These are phyloP conservation scores for Hypsizygus marmoreus DNA, from an alignment of 768 basidiomycete species.

Conservation along the genomic window DNA sequence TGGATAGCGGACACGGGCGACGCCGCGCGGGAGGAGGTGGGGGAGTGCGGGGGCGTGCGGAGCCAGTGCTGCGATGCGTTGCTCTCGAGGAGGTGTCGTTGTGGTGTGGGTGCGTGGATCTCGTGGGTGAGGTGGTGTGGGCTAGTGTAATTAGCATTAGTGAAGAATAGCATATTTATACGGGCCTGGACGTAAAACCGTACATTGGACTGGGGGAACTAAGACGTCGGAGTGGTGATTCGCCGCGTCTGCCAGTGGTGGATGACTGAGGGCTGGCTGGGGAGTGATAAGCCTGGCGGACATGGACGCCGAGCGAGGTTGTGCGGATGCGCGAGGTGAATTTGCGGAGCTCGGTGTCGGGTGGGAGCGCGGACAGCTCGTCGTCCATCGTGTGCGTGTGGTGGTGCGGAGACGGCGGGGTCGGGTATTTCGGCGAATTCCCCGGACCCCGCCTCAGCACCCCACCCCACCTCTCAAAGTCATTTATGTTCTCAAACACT, in stretches of 20 bases:
- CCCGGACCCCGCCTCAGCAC: no score
- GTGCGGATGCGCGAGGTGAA: conserved; percentile 29
- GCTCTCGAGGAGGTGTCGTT: conserved; percentile 62
- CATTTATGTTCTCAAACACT: no score
- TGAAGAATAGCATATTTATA: background rate
- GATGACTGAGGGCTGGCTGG: conserved; percentile 26
- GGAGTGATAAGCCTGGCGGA: conserved; percentile 26
- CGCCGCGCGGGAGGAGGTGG: conserved; percentile 46
- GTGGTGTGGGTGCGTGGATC: conserved; percentile 68
- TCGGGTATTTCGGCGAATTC: no score
- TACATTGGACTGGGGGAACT: conserved; percentile 4
- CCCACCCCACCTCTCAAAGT: no score
- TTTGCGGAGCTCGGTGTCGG: conserved; percentile 33
- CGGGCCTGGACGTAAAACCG: background rate
- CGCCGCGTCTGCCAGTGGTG: conserved; percentile 5
- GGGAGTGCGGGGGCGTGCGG: conserved; percentile 45
- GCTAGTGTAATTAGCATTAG: background rate
- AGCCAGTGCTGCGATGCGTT: conserved; percentile 66
- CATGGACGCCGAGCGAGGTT: conserved; percentile 27
- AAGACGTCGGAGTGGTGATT: conserved; percentile 16
- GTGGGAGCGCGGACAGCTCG: conserved; percentile 42
- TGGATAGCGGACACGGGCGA: conserved; percentile 41
- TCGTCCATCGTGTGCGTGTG: conserved; percentile 31
- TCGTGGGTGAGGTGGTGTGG: conserved; percentile 25
- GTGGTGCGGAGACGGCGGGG: no score